Conservation (phyloP, 371 early-diverging fungal species). For the Mucor circinelloides region DNA sequence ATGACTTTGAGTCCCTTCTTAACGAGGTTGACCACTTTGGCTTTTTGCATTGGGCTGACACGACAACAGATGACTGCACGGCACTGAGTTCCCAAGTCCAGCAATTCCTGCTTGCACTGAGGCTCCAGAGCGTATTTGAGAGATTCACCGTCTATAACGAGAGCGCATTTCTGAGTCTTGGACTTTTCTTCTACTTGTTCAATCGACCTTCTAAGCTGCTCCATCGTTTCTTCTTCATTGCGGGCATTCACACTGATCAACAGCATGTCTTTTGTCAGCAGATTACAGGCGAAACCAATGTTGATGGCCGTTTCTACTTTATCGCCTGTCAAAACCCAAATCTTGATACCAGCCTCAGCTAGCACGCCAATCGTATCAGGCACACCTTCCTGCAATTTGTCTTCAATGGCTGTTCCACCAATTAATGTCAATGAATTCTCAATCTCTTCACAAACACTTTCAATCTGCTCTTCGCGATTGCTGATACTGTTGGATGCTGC, state of each 20-base stretch:
- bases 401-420: conserved; percentile 92
- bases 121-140: conserved; percentile 79
- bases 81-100: conserved; percentile 72
- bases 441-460: conserved; percentile 83
- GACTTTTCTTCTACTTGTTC: conserved; percentile 35
- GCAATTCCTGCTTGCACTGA: conserved; percentile 53
- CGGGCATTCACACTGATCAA: conserved; percentile 72
- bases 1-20: conserved; percentile 67
- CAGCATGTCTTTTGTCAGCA: conserved; percentile 69
- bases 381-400: conserved; percentile 93
- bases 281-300: conserved; percentile 90
- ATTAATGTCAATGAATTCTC: conserved; percentile 70
- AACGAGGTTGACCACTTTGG: conserved; percentile 70
- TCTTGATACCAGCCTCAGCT: conserved; percentile 89
- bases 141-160: conserved; percentile 93
- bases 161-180: conserved; percentile 53
- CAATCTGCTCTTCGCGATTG: conserved; percentile 81
- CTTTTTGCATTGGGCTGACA: conserved; percentile 90
- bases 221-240: conserved; percentile 65
- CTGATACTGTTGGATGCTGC: conserved; percentile 80
- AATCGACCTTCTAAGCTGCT: conserved; percentile 47
- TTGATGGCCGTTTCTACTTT: conserved; percentile 98
- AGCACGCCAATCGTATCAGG: conserved; percentile 89
- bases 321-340: conserved; percentile 99
- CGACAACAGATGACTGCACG: conserved; percentile 85